phyloP scores from a whole-genome alignment of 495 filamentous ascomycete genomes.

The Penicillium desertorum region DNA sequence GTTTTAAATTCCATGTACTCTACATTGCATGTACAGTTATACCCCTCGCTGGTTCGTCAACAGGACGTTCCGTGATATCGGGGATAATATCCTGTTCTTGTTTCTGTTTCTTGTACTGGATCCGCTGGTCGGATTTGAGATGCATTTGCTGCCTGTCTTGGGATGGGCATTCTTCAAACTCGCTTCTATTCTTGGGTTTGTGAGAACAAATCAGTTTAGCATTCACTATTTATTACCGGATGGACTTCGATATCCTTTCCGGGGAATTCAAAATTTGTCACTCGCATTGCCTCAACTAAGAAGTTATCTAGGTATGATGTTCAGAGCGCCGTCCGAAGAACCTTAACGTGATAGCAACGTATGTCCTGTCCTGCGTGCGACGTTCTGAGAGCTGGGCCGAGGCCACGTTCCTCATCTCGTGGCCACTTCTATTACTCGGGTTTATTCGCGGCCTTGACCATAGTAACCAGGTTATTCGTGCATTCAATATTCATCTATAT shows the following conservation, averaged over 20 bases:
- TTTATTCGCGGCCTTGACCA: neutral
- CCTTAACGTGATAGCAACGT: neutral
- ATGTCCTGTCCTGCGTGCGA: neutral
- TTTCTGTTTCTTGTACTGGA: neutral
- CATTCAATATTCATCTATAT: neutral
- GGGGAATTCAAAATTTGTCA: slow-evolving; percentile 2
- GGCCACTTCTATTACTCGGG: neutral
- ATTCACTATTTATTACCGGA: slow-evolving; percentile 12
- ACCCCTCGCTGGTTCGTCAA: neutral
- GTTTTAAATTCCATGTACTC: neutral
- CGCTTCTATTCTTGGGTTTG: slow-evolving; percentile 10
- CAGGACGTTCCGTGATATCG: slow-evolving; percentile 1
- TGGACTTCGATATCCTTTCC: slow-evolving; percentile 32
- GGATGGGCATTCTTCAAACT: slow-evolving; percentile 15
- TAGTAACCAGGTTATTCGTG: neutral
- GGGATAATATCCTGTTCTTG: slow-evolving; percentile 2
- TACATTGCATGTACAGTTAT: slow-evolving; percentile 7
- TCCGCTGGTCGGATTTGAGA: slow-evolving; percentile 9
- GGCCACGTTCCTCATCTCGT: neutral
- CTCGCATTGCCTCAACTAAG: neutral
- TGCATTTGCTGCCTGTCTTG: slow-evolving; percentile 11
- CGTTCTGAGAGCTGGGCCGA: neutral
- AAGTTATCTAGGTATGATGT: neutral
- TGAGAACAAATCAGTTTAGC: neutral
- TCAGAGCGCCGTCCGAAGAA: neutral